Evolutionary conservation across 2,329 filamentous ascomycete species (phyloP).

Genomic region (Scopulariopsis brevicaulis): DNA sequence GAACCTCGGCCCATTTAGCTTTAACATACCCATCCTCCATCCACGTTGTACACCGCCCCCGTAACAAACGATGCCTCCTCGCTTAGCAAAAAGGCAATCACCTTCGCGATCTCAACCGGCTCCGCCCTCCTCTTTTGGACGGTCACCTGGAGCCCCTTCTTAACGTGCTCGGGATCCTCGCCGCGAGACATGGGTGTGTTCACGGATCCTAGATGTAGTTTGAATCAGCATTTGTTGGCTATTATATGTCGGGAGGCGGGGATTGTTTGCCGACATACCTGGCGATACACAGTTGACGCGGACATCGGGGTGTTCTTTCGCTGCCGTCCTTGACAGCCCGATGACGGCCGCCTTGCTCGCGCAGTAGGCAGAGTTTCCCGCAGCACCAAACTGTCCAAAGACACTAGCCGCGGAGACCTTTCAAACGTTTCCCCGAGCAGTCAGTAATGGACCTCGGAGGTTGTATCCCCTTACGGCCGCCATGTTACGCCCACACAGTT

Average conservation of each 20-base stretch:
- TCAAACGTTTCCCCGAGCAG: not conserved
- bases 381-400: constrained; percentile 20
- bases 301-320: constrained; percentile 11
- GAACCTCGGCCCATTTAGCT: not conserved
- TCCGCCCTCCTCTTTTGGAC: constrained; percentile 31
- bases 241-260: not conserved
- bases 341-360: constrained; percentile 19
- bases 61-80: constrained; percentile 22
- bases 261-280: not conserved
- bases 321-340: constrained; percentile 16
- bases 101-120: constrained; percentile 21
- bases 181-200: constrained; percentile 35
- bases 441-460: not conserved
- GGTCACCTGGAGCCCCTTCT: constrained; percentile 23
- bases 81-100: constrained; percentile 22
- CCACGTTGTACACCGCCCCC: constrained; percentile 29
- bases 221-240: not conserved
- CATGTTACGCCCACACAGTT: not conserved
- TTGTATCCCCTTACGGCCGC: not conserved
- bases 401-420: constrained; percentile 16
- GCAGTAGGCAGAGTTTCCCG: constrained; percentile 15
- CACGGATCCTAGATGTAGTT: constrained; percentile 24
- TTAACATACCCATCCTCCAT: constrained; percentile 24
- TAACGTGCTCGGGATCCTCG: not conserved
- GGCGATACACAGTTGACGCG: constrained; percentile 18